Base-by-base conservation (phyloP, 352 stramenopile species). In the Pythium folliculosum region DNA sequence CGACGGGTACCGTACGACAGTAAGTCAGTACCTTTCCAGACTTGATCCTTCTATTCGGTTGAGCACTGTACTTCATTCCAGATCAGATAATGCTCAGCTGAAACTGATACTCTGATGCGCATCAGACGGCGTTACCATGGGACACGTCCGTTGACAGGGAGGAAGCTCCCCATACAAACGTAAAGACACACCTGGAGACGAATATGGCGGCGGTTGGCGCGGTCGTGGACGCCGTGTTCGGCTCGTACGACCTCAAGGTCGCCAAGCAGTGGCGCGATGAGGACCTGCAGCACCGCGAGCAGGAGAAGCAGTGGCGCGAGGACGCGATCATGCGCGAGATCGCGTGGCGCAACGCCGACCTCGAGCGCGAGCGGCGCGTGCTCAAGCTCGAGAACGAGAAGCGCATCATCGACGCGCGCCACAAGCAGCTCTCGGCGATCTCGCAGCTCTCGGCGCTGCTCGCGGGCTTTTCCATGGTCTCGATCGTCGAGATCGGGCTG, bases 171-270 rank as follows among this genome's bases (percentile, higher is more conserved):
- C 3, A 32, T 32, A 32, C 27, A 32, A 5, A 37, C 9, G 32
- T 9, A 23, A 51, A 8, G 45, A n/a, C 19, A 3, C 23, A 55
- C 25, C 57, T 19, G 23, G 1, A 53, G 32, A 37, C 23, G 0
- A 30, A 62, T 17, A 90, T 80, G 84, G 73, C 78, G 57, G 77
- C 75, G 1, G 80, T 91, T 14, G 78, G 81, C 13, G 82, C 81
- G 0, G 78, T 90, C 12, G 81, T 92, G 50, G 81, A 90, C 63
- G 84, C 83, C 35, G 83, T 95, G 56, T 91, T 93, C 68, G 86
- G 84, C 30, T 91, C 85, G 51, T 95, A 95, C 63, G 86, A 95
- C 61, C 73, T 93, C 60, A 91, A 93, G 76, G 88, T 92, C 71
- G 75, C 83, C 72, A 91, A 90, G 78, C 82, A 90, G 61, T 95